A percentile compares a stretch with the other conserved stretches of the same genome.
These are phyloP conservation scores for Petasospora rhodanensis DNA, from an alignment of 1,139 yeast species.

Conservation along the genomic window DNA sequence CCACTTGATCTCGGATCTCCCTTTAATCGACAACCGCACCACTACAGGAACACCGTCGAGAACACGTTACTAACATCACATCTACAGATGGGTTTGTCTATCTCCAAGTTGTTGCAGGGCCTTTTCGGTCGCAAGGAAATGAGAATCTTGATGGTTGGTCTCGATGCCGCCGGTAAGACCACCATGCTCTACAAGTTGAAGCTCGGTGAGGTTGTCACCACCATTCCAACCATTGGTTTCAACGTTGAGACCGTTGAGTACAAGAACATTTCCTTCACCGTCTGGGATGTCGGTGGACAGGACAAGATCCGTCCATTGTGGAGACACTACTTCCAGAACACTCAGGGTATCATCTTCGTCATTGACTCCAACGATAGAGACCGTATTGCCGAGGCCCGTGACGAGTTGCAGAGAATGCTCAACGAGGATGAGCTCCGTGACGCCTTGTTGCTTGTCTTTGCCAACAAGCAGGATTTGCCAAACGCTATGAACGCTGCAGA, in stretches of 20 bases:
- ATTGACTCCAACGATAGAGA: conserved; percentile 93
- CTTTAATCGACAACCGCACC: too few species aligned
- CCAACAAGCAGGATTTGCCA: conserved; percentile 92
- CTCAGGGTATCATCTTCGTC: conserved; percentile 90
- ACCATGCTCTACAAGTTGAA: conserved; percentile 86
- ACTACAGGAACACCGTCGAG: too few species aligned
- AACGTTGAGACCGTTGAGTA: conserved; percentile 93
- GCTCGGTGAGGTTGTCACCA: conserved; percentile 89
- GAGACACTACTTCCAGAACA: conserved; percentile 94
- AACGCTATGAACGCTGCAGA: conserved; percentile 91
- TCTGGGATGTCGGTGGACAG: conserved; percentile 98
- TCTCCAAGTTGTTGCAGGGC: conserved; percentile 84
- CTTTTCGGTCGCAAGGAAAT: conserved; percentile 78
- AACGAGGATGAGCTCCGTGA: conserved; percentile 92
- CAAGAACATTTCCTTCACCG: conserved; percentile 90
- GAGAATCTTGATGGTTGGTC: conserved; percentile 94
- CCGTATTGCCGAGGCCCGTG: conserved; percentile 90
- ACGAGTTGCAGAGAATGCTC: conserved; percentile 89
- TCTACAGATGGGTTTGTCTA: conserved; percentile 70
- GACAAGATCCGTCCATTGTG: conserved; percentile 92
- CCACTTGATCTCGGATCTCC: too few species aligned
- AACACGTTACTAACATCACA: conserved; percentile 1
- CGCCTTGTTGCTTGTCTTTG: conserved; percentile 82
- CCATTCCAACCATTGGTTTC: conserved; percentile 92
- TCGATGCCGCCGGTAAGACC: conserved; percentile 91